Conservation (phyloP, 257 asterid genomes). For the Rehmannia glutinosa region DNA sequence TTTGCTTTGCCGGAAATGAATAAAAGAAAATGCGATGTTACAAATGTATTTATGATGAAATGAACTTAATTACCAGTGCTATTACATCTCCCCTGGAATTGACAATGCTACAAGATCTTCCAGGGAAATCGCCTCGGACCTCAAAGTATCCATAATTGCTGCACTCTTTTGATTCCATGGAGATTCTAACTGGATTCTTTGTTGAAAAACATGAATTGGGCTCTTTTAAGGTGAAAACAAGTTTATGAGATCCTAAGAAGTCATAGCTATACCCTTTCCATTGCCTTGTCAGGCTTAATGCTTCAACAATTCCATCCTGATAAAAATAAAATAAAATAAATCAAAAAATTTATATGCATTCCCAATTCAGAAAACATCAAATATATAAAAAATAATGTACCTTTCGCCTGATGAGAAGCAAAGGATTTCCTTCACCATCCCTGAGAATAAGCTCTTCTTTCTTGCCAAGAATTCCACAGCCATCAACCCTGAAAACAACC, state of each 20-base stretch:
- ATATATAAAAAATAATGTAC: slow-evolving; percentile 20
- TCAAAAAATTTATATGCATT: not conserved
- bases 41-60: too few species aligned
- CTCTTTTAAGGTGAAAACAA: slow-evolving; percentile 65
- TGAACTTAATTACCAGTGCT: slow-evolving; percentile 71
- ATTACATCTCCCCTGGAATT: slow-evolving; percentile 50
- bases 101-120: slow-evolving; percentile 53
- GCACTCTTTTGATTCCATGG: slow-evolving; percentile 39
- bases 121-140: slow-evolving; percentile 57
- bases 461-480: slow-evolving; percentile 75
- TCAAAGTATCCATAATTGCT: slow-evolving; percentile 33
- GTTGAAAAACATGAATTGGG: slow-evolving; percentile 47
- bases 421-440: slow-evolving; percentile 50
- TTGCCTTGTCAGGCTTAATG: slow-evolving; percentile 49
- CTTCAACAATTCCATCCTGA: slow-evolving; percentile 75
- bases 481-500: slow-evolving; percentile 58
- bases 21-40: too few species aligned
- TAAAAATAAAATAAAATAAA: not conserved
- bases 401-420: slow-evolving; percentile 71
- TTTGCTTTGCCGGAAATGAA: too few species aligned
- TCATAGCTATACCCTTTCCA: slow-evolving; percentile 66
- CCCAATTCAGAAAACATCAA: not conserved
- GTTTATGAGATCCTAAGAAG: slow-evolving; percentile 47
- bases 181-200: slow-evolving; percentile 40
- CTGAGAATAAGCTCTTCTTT: slow-evolving; percentile 56